Conservation (phyloP, 768 basidiomycete genomes). For the Hortiboletus flavorubellus region DNA sequence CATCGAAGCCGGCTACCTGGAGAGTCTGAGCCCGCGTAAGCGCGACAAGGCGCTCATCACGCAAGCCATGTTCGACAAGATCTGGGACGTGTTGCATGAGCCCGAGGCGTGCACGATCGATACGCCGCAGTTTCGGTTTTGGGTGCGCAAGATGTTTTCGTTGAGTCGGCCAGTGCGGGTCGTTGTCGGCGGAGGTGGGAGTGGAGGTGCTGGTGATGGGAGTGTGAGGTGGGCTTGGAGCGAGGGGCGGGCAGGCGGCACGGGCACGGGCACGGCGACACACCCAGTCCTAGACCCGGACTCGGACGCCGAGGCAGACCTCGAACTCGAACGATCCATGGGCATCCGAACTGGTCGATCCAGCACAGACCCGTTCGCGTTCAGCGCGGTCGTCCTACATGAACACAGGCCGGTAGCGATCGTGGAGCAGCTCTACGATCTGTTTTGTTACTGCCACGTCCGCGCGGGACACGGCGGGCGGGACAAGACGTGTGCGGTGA, state of each 20-base stretch:
- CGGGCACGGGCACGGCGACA: neutral
- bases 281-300: neutral
- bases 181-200: too few relatives aligned
- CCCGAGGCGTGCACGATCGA: conserved; percentile 43
- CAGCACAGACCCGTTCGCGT: neutral
- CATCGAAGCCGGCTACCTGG: conserved; percentile 57
- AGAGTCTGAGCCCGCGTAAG: conserved; percentile 54
- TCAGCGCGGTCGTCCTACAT: conserved; percentile 56
- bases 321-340: conserved; percentile 17
- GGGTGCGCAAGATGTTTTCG: conserved; percentile 81
- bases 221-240: conserved; percentile 9
- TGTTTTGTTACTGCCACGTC: conserved; percentile 71
- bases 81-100: conserved; percentile 63
- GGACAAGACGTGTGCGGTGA: conserved; percentile 69
- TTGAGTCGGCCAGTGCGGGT: conserved; percentile 33
- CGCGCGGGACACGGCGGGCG: conserved; percentile 68
- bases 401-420: conserved; percentile 73
- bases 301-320: conserved; percentile 4
- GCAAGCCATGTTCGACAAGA: conserved; percentile 64
- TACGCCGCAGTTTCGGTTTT: conserved; percentile 74
- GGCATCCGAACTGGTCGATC: neutral
- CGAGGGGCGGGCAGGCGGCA: conserved; percentile 1
- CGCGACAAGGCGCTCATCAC: conserved; percentile 71
- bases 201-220: too few relatives aligned
- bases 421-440: conserved; percentile 73